Evolutionary conservation across 441 rosid genomes (phyloP).

Genomic region (Syzygium syzygioides): DNA sequence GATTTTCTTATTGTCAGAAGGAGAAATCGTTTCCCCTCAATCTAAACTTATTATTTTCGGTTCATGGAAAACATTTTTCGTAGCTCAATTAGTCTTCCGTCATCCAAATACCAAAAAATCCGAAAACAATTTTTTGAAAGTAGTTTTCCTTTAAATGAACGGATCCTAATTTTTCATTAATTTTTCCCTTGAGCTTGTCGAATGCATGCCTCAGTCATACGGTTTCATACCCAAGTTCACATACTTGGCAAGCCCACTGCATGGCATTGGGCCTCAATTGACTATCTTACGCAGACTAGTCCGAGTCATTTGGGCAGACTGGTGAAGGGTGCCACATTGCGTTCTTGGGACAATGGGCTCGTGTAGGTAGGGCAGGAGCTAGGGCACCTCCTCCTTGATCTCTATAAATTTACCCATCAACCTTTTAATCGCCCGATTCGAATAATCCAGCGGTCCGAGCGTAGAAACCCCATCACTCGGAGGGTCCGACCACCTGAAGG

Average conservation of each 20-base stretch:
- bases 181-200: not conserved
- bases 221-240: not conserved
- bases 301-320: not conserved
- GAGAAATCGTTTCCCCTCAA: not conserved
- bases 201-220: not conserved
- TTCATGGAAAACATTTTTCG: accelerated
- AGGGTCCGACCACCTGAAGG: not conserved
- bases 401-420: not conserved
- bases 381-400: too few relatives aligned
- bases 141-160: not conserved
- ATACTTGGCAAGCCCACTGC: not conserved
- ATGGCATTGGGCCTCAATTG: not conserved
- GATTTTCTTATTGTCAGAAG: too few relatives aligned
- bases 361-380: not conserved
- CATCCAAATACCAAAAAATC: not conserved
- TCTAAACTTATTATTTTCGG: not conserved
- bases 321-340: not conserved
- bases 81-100: accelerated
- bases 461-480: not conserved
- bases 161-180: not conserved
- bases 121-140: not conserved
- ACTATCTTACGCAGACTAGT: not conserved
- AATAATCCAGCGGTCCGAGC: not conserved
- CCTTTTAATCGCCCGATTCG: not conserved
- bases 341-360: not conserved